Conservation (phyloP, 805 yeast species). For the Priceomyces melissophilus region DNA sequence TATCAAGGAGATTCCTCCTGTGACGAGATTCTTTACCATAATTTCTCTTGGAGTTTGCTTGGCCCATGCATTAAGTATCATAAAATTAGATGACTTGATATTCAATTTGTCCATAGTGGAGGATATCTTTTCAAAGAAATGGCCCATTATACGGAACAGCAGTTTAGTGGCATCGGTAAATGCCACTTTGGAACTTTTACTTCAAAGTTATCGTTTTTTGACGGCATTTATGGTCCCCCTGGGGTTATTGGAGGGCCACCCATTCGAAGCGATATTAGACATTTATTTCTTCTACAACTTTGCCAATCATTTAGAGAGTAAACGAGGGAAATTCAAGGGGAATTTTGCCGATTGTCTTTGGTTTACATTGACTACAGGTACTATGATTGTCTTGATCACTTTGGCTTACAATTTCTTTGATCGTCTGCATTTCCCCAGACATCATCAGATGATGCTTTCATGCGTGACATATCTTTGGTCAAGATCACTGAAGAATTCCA, state of each 20-base stretch:
- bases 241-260: conserved; percentile 22
- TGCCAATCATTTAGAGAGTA: conserved; percentile 52
- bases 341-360: conserved; percentile 55
- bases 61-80: conserved; percentile 18
- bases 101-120: conserved; percentile 11
- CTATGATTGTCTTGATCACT: conserved; percentile 40
- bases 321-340: conserved; percentile 41
- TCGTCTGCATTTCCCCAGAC: conserved; percentile 12
- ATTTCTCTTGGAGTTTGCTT: conserved; percentile 45
- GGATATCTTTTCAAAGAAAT: conserved; percentile 6
- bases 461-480: conserved; percentile 65
- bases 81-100: conserved; percentile 11
- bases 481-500: conserved; percentile 49
- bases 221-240: conserved; percentile 49
- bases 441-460: conserved; percentile 43
- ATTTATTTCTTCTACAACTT: conserved; percentile 56
- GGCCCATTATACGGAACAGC: conserved; percentile 2
- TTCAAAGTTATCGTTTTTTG: conserved; percentile 45
- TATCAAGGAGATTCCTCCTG: conserved; percentile 50
- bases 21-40: conserved; percentile 55
- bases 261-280: conserved; percentile 37
- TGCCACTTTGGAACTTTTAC: conserved; percentile 12
- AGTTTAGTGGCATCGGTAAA: conserved; percentile 2
- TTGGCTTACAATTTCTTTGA: conserved; percentile 25
- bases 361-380: conserved; percentile 49